Base-by-base conservation (phyloP, 2,329 filamentous ascomycete species). In the Calcarisporium arbuscula region DNA sequence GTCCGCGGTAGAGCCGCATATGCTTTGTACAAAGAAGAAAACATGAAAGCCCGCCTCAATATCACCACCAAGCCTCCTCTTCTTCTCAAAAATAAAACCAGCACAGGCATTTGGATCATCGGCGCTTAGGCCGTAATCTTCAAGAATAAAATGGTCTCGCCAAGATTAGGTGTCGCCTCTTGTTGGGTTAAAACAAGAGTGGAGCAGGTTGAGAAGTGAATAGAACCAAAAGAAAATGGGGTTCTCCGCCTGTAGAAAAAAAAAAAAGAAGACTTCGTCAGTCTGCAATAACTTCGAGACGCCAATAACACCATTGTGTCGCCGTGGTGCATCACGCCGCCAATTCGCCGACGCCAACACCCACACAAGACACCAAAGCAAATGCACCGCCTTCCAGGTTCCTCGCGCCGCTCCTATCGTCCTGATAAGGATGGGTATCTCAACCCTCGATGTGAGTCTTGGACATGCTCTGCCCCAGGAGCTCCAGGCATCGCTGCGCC, bases 401-500 rank as follows among this genome's bases (percentile, higher is more conserved):
- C 22, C 14, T 25, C 22, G 14, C 10, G 22, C 22, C 14, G 10
- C 10, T 10, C 22, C 22, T 25, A 10, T 25, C 14, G 22, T 14
- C 22, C 30, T 20, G n/a, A 25, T 19, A n/a, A 20, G 30, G 16
- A 38, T 16, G 15, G 27, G 15, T 19, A 21, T 26, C 20, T 53
- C 67, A 92, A 26, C 84, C 85, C 60, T 94, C 87, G 44, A 92
- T 86, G 46, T 94, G 80, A 30, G 81, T 74, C 62, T 90, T 90
- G 20, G 82, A 79, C 51, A 72, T 27, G 50, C 72, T 74, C 57
- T 86, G 83, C 32, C 84, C 85, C 21, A 95, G 66, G 4, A 95
- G 72, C 60, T 95, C 90, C 26, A 95, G 71, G 57, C 88, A 96
- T 49, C 88, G 77, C 52, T 90, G 84, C 17, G 92, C 90, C 48